Conservation (phyloP, 305 asterid genomes). For the Fraxinus dipetala region DNA sequence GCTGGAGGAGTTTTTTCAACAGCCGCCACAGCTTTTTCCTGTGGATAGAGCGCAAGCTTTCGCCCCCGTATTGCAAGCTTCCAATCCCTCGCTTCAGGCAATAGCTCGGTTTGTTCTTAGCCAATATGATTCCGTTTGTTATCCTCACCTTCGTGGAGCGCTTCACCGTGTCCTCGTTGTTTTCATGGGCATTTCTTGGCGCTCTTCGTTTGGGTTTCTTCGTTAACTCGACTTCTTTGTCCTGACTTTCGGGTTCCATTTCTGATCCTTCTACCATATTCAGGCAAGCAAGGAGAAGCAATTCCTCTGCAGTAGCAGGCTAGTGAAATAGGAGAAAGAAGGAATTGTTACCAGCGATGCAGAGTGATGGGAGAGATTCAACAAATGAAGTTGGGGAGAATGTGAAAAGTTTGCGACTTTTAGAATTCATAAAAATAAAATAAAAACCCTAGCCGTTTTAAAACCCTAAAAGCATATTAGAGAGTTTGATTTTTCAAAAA, state of each 20-base stretch:
- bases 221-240: constrained; percentile 13
- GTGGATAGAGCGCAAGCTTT: constrained; percentile 45
- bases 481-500: no score
- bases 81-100: constrained; percentile 56
- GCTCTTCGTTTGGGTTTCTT: constrained; percentile 5
- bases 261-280: constrained; percentile 24
- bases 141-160: constrained; percentile 23
- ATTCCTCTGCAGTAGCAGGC: neutral
- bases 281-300: constrained; percentile 1
- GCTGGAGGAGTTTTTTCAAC: constrained; percentile 38
- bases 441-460: neutral
- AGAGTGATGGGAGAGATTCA: neutral
- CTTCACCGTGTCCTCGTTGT: constrained; percentile 25
- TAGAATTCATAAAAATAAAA: neutral
- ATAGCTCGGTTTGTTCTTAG: constrained; percentile 51
- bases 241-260: constrained; percentile 21
- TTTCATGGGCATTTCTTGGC: constrained; percentile 24
- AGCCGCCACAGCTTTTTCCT: constrained; percentile 46
- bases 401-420: neutral
- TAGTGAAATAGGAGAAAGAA: neutral
- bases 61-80: constrained; percentile 26
- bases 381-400: neutral
- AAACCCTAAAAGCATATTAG: neutral
- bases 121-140: constrained; percentile 32
- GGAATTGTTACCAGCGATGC: neutral